These are phyloP conservation scores for Phytophthora hibernalis DNA, from an alignment of 352 stramenopile genomes.

Conservation along the genomic window DNA sequence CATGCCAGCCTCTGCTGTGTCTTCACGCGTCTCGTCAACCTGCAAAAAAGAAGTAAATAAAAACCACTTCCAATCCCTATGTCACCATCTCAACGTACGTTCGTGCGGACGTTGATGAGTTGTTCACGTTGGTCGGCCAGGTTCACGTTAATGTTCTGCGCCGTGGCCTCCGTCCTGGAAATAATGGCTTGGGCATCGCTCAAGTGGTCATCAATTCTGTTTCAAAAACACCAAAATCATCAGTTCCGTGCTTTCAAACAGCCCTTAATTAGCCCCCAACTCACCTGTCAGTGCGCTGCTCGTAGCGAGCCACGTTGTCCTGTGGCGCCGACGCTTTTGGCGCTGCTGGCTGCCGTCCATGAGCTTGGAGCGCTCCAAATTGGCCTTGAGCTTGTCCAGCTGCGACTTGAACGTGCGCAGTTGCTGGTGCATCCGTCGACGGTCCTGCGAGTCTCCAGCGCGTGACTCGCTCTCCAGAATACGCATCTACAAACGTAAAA, in stretches of 20 bases:
- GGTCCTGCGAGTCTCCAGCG: conserved; percentile 79
- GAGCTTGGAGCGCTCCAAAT: conserved; percentile 78
- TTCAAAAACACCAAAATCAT: background rate
- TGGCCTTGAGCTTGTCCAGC: conserved; percentile 88
- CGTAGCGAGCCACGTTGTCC: conserved; percentile 77
- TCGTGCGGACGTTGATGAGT: conserved; percentile 76
- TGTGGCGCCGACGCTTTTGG: conserved; percentile 51
- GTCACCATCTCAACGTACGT: conserved; percentile 49
- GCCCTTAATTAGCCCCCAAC: background rate
- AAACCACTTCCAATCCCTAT: background rate
- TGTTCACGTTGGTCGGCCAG: conserved; percentile 74
- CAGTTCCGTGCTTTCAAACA: background rate
- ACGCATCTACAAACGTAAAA: conserved; percentile 48
- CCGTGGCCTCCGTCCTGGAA: conserved; percentile 69
- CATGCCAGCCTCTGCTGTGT: conserved; percentile 69
- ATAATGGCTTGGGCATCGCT: conserved; percentile 75
- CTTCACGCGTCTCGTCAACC: conserved; percentile 76
- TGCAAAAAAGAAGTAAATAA: conserved; percentile 9
- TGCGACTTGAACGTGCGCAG: conserved; percentile 86
- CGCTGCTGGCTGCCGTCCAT: conserved; percentile 78
- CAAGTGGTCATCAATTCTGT: conserved; percentile 75
- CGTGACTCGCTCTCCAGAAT: conserved; percentile 87
- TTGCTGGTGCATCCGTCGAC: conserved; percentile 87
- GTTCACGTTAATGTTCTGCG: conserved; percentile 75
- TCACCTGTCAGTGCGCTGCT: conserved; percentile 66